Evolutionary conservation across 2,329 filamentous ascomycete species (phyloP).

Genomic region (Periglandula ipomoeae): DNA sequence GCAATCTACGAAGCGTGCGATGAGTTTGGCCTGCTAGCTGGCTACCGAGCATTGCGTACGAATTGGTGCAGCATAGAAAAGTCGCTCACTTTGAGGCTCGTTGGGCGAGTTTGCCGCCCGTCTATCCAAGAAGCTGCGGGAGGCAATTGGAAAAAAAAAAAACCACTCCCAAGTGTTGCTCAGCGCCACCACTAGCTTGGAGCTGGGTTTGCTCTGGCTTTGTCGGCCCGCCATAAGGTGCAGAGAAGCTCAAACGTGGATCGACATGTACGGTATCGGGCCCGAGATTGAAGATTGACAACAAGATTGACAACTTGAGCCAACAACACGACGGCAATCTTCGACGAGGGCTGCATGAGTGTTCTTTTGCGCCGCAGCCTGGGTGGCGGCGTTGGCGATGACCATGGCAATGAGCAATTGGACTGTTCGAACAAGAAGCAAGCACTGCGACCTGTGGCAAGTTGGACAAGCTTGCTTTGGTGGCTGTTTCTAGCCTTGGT

Average conservation of each 20-base stretch:
- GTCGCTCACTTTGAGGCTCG: background rate
- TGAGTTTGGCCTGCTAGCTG: background rate
- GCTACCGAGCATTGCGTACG: background rate
- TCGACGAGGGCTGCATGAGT: background rate
- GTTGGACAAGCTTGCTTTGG: background rate
- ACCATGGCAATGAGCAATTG: background rate
- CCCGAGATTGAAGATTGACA: background rate
- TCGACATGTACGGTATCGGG: background rate
- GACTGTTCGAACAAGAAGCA: background rate
- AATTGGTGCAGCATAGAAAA: background rate
- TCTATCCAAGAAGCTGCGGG: background rate
- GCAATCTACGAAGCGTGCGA: background rate
- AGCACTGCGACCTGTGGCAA: constrained; percentile 2
- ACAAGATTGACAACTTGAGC: background rate
- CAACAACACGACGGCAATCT: background rate
- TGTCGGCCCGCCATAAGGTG: background rate
- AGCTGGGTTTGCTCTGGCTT: background rate
- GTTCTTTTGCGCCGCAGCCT: background rate
- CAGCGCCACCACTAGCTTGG: background rate
- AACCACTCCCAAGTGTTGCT: background rate
- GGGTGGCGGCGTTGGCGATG: background rate
- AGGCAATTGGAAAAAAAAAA: background rate
- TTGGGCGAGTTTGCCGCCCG: background rate
- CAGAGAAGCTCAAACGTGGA: background rate
- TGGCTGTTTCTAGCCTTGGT: constrained; percentile 2